Conservation (phyloP, 2,329 filamentous ascomycete species). For the Dothiorella sarmentorum region DNA sequence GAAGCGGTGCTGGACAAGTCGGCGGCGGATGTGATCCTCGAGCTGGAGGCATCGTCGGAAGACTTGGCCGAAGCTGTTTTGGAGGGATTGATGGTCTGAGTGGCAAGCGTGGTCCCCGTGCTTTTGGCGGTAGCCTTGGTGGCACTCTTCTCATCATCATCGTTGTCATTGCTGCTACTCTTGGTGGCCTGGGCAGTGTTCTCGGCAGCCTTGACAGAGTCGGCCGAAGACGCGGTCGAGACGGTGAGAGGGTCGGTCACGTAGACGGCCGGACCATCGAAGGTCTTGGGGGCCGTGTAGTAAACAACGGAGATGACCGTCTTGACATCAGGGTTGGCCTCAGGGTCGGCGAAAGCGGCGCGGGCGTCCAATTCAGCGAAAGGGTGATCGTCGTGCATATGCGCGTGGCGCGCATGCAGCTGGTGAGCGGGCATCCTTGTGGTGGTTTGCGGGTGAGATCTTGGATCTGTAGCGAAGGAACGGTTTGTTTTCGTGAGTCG, state of each 20-base stretch:
- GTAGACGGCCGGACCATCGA: conserved; percentile 42
- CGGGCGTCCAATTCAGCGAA: conserved; percentile 12
- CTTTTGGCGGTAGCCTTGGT: conserved; percentile 6
- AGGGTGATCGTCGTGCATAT: background rate
- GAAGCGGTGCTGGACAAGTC: background rate
- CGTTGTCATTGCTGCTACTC: background rate
- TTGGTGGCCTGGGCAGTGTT: conserved; percentile 4
- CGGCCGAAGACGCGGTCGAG: background rate
- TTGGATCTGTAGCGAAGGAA: background rate
- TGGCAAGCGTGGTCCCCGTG: conserved; percentile 20
- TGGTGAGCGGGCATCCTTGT: conserved; percentile 12
- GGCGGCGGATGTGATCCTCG: conserved; percentile 1
- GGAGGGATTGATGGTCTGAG: conserved; percentile 20
- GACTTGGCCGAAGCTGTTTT: conserved; percentile 24
- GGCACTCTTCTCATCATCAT: background rate
- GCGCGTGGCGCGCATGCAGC: conserved; percentile 11
- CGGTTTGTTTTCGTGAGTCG: background rate
- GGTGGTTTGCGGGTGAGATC: background rate
- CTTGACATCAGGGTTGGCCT: conserved; percentile 21
- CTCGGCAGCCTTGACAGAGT: background rate
- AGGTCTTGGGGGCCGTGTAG: conserved; percentile 52
- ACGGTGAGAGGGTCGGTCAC: conserved; percentile 24
- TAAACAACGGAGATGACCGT: conserved; percentile 48
- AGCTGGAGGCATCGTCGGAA: conserved; percentile 17
- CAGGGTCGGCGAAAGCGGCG: conserved; percentile 17